These are phyloP conservation scores for Termitomyces sp. DNA, from an alignment of 768 basidiomycete species.

Conservation along the genomic window DNA sequence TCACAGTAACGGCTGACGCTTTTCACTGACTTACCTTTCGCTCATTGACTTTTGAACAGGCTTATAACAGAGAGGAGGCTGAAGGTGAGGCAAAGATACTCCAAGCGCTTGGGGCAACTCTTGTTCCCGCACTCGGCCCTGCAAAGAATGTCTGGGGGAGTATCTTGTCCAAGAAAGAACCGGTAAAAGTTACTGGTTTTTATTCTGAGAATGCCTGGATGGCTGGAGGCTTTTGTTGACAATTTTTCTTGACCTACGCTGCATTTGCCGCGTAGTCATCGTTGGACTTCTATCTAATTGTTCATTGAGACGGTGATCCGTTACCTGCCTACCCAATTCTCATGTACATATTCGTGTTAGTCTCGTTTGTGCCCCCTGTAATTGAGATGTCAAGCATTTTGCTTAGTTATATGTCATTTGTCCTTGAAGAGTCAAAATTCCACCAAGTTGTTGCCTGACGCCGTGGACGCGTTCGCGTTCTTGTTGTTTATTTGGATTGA, in stretches of 20 bases:
- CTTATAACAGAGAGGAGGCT: background rate
- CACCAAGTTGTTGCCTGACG: too few species aligned
- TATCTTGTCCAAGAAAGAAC: slow-evolving; percentile 24
- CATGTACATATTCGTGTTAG: too few species aligned
- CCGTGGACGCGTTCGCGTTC: background rate
- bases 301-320: too few species aligned
- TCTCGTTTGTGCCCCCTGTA: too few species aligned
- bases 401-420: too few species aligned
- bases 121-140: slow-evolving; percentile 26
- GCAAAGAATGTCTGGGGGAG: slow-evolving; percentile 32
- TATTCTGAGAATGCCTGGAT: slow-evolving; percentile 35
- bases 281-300: too few species aligned
- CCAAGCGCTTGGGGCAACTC: slow-evolving; percentile 19
- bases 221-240: slow-evolving; percentile 29
- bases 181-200: slow-evolving; percentile 30
- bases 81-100: slow-evolving; percentile 24
- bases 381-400: too few species aligned
- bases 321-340: too few species aligned
- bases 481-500: background rate
- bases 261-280: too few species aligned
- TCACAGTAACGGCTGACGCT: background rate
- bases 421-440: too few species aligned
- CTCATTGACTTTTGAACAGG: background rate
- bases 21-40: background rate
- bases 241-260: too few species aligned